A percentile compares a stretch with the other conserved stretches of the same genome.
Evolutionary conservation across 345 rosid genomes (phyloP).

Genomic region (Linum usitatissimum): DNA sequence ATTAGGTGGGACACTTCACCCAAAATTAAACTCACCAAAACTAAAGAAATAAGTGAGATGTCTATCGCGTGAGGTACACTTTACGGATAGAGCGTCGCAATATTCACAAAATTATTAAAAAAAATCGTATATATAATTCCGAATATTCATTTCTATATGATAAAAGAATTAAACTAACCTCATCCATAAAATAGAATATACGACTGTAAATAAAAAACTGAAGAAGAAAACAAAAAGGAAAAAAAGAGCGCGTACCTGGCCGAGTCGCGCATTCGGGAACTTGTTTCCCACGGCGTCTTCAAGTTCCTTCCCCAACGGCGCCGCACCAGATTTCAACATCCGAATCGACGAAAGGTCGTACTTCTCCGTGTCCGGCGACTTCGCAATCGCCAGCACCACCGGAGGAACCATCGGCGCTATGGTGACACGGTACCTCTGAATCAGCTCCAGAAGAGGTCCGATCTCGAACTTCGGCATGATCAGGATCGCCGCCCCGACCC

Average conservation of each 20-base stretch:
- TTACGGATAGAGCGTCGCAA: no score
- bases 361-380: conserved; percentile 52
- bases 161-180: no score
- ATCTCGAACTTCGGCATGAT: conserved; percentile 90
- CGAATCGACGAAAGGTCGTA: conserved; percentile 63
- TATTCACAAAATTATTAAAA: no score
- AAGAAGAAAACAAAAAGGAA: neutral
- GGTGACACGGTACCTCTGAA: conserved; percentile 58
- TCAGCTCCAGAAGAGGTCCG: conserved; percentile 51
- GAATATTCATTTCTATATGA: no score
- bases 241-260: conserved; percentile 43
- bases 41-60: no score
- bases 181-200: no score
- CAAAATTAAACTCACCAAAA: no score
- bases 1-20: no score
- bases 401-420: conserved; percentile 89
- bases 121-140: no score
- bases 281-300: conserved; percentile 54
- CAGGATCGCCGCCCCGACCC: conserved; percentile 68
- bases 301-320: conserved; percentile 87
- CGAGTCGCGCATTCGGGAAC: conserved; percentile 67
- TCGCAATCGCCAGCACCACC: conserved; percentile 65
- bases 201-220: neutral
- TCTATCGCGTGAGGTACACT: no score
- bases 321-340: conserved; percentile 83